Conservation (phyloP, 1,284 basidiomycete genomes). For the Pseudozyma tsukubaensis region DNA sequence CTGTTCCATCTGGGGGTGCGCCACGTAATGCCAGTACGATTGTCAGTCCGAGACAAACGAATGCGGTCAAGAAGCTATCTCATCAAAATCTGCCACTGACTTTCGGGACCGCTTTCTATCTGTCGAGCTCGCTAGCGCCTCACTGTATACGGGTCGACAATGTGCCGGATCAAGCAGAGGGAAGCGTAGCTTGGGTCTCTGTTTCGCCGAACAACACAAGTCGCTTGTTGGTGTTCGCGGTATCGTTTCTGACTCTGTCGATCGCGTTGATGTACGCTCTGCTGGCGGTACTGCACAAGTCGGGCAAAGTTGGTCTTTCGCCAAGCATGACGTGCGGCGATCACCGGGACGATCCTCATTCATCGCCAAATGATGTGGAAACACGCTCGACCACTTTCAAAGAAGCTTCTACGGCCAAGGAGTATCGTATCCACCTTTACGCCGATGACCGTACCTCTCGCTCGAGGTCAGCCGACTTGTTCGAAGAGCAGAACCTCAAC, state of each 20-base stretch:
- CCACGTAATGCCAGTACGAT: slow-evolving; percentile 1
- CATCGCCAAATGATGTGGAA: not conserved
- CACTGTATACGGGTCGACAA: slow-evolving; percentile 7
- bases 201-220: not conserved
- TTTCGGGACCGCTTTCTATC: slow-evolving; percentile 25
- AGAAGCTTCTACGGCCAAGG: not conserved
- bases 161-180: not conserved
- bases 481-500: slow-evolving; percentile 4
- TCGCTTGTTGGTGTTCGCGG: not conserved
- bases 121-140: slow-evolving; percentile 23
- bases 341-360: not conserved
- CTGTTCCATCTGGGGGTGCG: slow-evolving; percentile 2
- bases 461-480: slow-evolving; percentile 14
- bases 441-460: not conserved
- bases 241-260: not conserved
- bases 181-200: slow-evolving; percentile 20
- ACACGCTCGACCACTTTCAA: not conserved
- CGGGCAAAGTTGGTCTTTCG: slow-evolving; percentile 4
- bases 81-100: not conserved
- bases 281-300: slow-evolving; percentile 7
- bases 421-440: not conserved
- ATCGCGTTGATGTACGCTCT: slow-evolving; percentile 10
- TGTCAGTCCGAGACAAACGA: not conserved
- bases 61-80: not conserved
- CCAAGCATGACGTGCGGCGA: slow-evolving; percentile 1